Base-by-base conservation (phyloP, 805 yeast species). In the Wickerhamomyces silvicola region DNA sequence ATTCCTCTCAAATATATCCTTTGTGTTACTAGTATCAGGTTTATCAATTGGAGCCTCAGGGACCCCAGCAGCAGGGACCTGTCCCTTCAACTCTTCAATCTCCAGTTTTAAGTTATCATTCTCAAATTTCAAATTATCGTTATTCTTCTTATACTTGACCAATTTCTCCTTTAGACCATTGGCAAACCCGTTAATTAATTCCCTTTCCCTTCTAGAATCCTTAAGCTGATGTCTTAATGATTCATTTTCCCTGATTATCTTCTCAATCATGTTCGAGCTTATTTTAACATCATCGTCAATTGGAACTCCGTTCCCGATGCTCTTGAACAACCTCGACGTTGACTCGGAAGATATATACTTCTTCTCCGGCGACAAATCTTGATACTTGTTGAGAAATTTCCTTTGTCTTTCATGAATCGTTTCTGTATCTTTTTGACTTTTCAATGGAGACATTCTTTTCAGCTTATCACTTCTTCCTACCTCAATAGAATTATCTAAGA, bases 261-360 rank as follows among this genome's bases (percentile, higher is more conserved):
- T 57, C 33, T 63, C 69, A 13, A 61, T 47, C 55, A 59, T 57
- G 30, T 57, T 52, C 4, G 64, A 50, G 28, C 53, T 59, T 23
- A 56, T 46, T 32, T 54, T 54, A 31, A 58, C 56, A 28, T 57
- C 62, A 21, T 57, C 63, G 14, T 42, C 45, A 2, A 45, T 28
- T 2, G 48, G 54, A 2, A 48, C 42, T 6, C 37, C 35, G 3
- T 31, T 25, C 9, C 22, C 13, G 4, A 48, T 24, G 16, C 38
- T 38, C 22, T 38, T 46, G 31, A 50, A 48, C 11, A 48, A 36
- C 16, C 52, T 42, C 12, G 46, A 38, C 8, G 33, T 29, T 7
- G 46, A 28, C 13, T 48, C 41, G 5, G 38, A 39, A n/a, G 10
- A 22, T 36, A 38, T 19, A 36, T 40, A 35, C 32, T 26, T 24